Evolutionary conservation across 441 rosid genomes (phyloP).

Genomic region (Populus hybrid): DNA sequence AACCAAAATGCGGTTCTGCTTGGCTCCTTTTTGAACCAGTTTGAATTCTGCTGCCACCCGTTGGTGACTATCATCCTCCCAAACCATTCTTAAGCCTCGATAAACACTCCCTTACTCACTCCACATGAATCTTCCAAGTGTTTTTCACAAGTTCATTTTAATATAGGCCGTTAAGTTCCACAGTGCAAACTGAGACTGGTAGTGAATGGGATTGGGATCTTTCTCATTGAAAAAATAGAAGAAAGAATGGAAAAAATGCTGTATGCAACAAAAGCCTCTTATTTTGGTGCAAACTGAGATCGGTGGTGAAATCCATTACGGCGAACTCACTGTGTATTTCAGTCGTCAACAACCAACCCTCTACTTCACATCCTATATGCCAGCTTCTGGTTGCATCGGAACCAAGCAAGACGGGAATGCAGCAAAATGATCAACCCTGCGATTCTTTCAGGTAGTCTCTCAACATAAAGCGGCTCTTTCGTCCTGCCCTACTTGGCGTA

Average conservation of each 20-base stretch:
- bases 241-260: neutral
- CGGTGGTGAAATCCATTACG: too few relatives aligned
- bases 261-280: neutral
- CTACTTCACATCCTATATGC: neutral
- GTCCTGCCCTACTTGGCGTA: slow-evolving; percentile 38
- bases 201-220: neutral
- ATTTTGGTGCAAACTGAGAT: neutral
- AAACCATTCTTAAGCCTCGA: neutral
- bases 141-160: neutral
- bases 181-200: too few relatives aligned
- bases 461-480: slow-evolving; percentile 17
- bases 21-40: neutral
- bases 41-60: neutral
- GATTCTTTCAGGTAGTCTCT: slow-evolving; percentile 36
- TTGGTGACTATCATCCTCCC: neutral
- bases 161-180: neutral
- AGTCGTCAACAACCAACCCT: neutral
- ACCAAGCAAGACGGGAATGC: neutral
- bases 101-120: neutral
- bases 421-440: slow-evolving; percentile 30
- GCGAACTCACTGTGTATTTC: too few relatives aligned
- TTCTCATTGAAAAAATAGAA: neutral
- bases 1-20: neutral
- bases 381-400: neutral
- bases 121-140: neutral